Conservation (phyloP, 805 yeast species). For the Sugiyamaella boreocaroliniensis region DNA sequence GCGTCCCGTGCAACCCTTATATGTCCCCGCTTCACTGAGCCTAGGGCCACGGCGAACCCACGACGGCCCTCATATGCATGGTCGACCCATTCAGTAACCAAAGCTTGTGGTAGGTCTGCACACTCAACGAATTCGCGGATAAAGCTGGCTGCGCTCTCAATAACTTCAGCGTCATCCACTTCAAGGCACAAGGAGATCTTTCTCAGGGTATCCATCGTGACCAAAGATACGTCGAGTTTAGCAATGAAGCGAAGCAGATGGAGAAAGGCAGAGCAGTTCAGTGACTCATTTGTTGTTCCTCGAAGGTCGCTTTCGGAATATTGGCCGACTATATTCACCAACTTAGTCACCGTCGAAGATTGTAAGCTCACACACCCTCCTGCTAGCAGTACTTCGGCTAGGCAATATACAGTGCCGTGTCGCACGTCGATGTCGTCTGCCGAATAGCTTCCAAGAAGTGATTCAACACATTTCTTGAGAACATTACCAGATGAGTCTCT, state of each 20-base stretch:
- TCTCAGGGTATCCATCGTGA: background rate
- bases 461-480: background rate
- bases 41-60: constrained; percentile 4
- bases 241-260: constrained; percentile 18
- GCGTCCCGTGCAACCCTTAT: background rate
- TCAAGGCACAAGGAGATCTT: background rate
- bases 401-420: constrained; percentile 23
- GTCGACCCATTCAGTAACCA: background rate
- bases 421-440: constrained; percentile 14
- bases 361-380: background rate
- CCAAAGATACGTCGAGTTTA: background rate
- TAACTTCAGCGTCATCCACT: background rate
- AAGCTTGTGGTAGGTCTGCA: background rate
- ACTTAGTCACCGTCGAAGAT: background rate
- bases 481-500: background rate
- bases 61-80: background rate
- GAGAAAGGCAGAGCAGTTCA: constrained; percentile 36
- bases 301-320: constrained; percentile 10
- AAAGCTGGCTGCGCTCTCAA: background rate
- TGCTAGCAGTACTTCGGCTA: constrained; percentile 19
- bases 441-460: background rate
- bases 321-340: constrained; percentile 2
- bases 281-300: constrained; percentile 6
- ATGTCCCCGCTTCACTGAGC: background rate
- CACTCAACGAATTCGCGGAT: background rate